Evolutionary conservation across 352 stramenopile genomes (phyloP), one percentile per base, ranked within the genome.

Genomic region (Globisporangium heterothallicum): DNA sequence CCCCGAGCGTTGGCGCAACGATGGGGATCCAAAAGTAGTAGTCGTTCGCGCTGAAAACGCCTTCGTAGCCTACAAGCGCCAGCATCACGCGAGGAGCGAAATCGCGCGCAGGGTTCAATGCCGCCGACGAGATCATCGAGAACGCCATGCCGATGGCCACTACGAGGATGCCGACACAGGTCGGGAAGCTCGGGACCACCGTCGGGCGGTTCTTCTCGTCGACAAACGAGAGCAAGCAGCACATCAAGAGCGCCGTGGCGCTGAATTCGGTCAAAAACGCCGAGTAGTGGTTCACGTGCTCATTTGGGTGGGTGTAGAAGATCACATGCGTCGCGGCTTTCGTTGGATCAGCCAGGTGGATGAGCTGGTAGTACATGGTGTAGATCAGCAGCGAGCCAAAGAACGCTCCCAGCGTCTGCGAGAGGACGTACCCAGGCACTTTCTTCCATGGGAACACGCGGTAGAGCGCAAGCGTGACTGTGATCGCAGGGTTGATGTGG

Each of bases 21-120:
- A 74, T 49, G 16, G 61, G 61, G 46, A 74, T 61, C 65, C 61
- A 74, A n/a, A 70, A 74, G 58, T 71, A 70, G 46, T 40, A 29
- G 46, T 58, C 42, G 45, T 62, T 29, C 4, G 41, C 32, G n/a
- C 49, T 59, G 42, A 74, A 71, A 19, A 69, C 38, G 42, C 44
- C 51, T 4, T 59, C 56, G 47, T 61, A 70, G 41, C 63, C 62
- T 3, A 59, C 29, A 6, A 70, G 19, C 27, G 53, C 13, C 22
- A 59, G 48, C 45, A 71, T 59, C 42, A 74, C 41, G 22, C 66
- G 66, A 9, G 66, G 66, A 36, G 56, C 66, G 14, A 74, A 46
- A 44, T 74, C 66, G 44, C 66, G 66, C 19, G 66, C 66, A 8
- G 66, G 66, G 53, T 74, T 74, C n/a, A 74, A 42, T 27, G 62